Conservation (phyloP, 2,329 filamentous ascomycete species). For the Moelleriella libera region DNA sequence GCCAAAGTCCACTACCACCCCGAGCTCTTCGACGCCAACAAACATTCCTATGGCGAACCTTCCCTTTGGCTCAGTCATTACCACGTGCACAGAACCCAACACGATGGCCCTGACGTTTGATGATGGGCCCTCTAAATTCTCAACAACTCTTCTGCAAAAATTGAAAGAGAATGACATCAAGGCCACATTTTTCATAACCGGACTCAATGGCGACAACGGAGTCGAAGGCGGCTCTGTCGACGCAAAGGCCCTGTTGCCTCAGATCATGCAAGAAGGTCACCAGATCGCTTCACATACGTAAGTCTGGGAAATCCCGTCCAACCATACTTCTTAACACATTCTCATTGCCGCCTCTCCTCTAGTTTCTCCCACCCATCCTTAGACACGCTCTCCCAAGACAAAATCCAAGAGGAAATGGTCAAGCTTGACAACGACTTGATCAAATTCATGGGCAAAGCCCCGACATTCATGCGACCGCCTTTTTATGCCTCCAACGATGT, state of each 20-base stretch:
- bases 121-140: constrained; percentile 23
- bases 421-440: constrained; percentile 17
- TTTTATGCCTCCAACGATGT: constrained; percentile 19
- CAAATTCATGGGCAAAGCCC: constrained; percentile 14
- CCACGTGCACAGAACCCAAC: constrained; percentile 10
- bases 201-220: constrained; percentile 6
- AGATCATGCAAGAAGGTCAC: constrained; percentile 33
- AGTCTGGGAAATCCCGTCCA: constrained; percentile 1
- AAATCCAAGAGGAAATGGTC: constrained; percentile 16
- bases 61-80: constrained; percentile 6
- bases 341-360: background rate
- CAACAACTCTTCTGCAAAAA: constrained; percentile 16
- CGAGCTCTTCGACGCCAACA: background rate
- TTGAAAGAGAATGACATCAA: constrained; percentile 10
- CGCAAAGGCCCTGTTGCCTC: constrained; percentile 9
- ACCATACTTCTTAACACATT: constrained; percentile 2
- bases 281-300: constrained; percentile 38
- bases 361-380: constrained; percentile 20
- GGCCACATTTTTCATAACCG: constrained; percentile 15
- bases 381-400: constrained; percentile 9
- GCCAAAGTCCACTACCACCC: background rate
- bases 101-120: constrained; percentile 23
- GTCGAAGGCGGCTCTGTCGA: constrained; percentile 2
- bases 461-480: constrained; percentile 22
- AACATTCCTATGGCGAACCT: background rate